A percentile compares a stretch with the other conserved stretches of the same genome.
Conservation (phyloP, 2,329 filamentous ascomycete genomes). For the Colletotrichum sp. region DNA sequence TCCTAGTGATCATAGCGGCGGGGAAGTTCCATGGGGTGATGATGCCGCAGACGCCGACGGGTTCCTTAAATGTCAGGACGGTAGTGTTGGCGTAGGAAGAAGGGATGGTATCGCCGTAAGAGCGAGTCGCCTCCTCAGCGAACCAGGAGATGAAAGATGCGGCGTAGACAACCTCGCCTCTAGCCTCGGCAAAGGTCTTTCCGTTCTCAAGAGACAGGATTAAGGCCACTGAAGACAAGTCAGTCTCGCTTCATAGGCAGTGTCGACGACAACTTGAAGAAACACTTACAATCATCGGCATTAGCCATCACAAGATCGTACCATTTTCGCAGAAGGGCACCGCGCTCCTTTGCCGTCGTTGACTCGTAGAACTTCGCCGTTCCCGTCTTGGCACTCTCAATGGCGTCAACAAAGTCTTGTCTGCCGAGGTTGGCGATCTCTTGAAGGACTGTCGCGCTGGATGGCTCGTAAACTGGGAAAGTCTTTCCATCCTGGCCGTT, state of each 20-base stretch:
- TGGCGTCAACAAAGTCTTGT: conserved; percentile 31
- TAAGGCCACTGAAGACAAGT: conserved; percentile 30
- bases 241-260: not conserved
- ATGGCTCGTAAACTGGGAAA: conserved; percentile 61
- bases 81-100: conserved; percentile 58
- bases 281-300: conserved; percentile 31
- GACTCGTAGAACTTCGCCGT: conserved; percentile 42
- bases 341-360: conserved; percentile 39
- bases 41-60: conserved; percentile 70
- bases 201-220: conserved; percentile 56
- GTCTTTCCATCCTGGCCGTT: conserved; percentile 48
- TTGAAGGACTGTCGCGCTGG: conserved; percentile 53
- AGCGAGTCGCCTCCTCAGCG: conserved; percentile 51
- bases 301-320: conserved; percentile 36
- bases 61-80: conserved; percentile 68
- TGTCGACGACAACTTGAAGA: too few species aligned
- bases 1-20: conserved; percentile 53
- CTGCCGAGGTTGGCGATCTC: conserved; percentile 51
- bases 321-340: conserved; percentile 39
- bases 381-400: conserved; percentile 38
- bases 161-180: conserved; percentile 61
- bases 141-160: conserved; percentile 63
- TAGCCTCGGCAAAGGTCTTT: conserved; percentile 59
- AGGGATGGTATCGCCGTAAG: conserved; percentile 58
- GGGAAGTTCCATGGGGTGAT: conserved; percentile 74